These are phyloP conservation scores for Heimioporus punctisporus DNA, from an alignment of 1,284 basidiomycete species.

Conservation along the genomic window DNA sequence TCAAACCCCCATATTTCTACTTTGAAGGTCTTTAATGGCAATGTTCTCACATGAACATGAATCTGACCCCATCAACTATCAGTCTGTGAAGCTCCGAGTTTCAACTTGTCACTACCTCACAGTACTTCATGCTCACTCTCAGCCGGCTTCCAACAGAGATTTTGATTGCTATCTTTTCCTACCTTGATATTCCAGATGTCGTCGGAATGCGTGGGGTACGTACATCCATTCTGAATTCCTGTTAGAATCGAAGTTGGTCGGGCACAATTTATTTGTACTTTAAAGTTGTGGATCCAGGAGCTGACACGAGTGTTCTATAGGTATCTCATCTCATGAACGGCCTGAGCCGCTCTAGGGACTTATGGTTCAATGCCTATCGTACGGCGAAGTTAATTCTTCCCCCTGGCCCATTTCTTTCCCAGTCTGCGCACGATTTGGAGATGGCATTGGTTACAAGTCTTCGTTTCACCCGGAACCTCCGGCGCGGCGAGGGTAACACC, in stretches of 20 bases:
- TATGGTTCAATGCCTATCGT: constrained; percentile 21
- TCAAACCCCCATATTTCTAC: too few relatives aligned
- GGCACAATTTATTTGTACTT: too few relatives aligned
- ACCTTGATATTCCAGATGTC: constrained; percentile 18
- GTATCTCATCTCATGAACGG: constrained; percentile 17
- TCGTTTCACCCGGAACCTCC: constrained; percentile 7
- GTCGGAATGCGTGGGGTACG: constrained; percentile 19
- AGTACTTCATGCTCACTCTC: too few relatives aligned
- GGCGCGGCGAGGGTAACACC: neutral
- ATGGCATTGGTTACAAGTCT: constrained; percentile 7
- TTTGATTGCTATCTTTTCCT: constrained; percentile 6
- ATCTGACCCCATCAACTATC: too few relatives aligned
- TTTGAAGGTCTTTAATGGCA: too few relatives aligned
- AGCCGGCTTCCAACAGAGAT: constrained; percentile 13
- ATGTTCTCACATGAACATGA: too few relatives aligned
- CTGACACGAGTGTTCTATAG: constrained; percentile 1
- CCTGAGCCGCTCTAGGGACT: neutral
- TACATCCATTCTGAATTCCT: neutral
- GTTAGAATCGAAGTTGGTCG: too few relatives aligned
- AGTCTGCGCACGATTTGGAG: constrained; percentile 16
- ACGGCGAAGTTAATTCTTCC: constrained; percentile 14
- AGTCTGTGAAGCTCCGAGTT: too few relatives aligned
- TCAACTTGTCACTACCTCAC: too few relatives aligned
- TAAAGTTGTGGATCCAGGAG: too few relatives aligned
- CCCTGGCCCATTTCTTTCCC: constrained; percentile 19